These are phyloP conservation scores for Ophiorrhiza pumila DNA, from an alignment of 257 asterid species.

Conservation along the genomic window DNA sequence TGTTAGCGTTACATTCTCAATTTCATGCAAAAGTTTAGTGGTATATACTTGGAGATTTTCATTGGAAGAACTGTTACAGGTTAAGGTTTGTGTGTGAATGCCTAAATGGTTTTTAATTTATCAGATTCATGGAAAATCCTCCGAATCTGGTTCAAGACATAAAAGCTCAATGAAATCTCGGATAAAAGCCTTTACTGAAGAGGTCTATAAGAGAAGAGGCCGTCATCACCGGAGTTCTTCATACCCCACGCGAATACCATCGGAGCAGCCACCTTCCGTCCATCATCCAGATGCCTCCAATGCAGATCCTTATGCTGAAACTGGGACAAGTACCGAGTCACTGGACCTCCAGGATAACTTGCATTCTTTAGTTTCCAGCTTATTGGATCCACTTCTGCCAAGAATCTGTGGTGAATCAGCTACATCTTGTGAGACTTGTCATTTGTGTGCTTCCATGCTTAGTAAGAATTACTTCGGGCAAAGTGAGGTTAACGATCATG, in stretches of 20 bases:
- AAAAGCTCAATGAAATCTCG: conserved; percentile 68
- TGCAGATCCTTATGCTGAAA: not conserved
- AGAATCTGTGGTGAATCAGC: conserved; percentile 11
- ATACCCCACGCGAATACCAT: conserved; percentile 32
- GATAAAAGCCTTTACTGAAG: conserved; percentile 54
- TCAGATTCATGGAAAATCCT: conserved; percentile 35
- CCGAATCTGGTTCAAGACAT: conserved; percentile 28
- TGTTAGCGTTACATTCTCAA: not conserved
- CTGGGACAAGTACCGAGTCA: not conserved
- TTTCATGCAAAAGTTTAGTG: not conserved
- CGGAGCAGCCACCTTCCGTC: conserved; percentile 17
- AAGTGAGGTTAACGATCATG: conserved; percentile 30
- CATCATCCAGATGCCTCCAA: conserved; percentile 25
- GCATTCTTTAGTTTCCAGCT: conserved; percentile 22
- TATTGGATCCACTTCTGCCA: conserved; percentile 24
- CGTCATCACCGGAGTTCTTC: conserved; percentile 67
- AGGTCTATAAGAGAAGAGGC: conserved; percentile 41
- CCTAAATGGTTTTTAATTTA: not conserved
- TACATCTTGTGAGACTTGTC: conserved; percentile 17
- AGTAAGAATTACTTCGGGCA: conserved; percentile 44
- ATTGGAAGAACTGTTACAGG: not conserved
- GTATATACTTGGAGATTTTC: not conserved
- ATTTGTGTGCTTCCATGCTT: conserved; percentile 29
- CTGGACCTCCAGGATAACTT: conserved; percentile 12
- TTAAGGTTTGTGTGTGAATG: not conserved